Evolutionary conservation across 1,284 basidiomycete genomes (phyloP), one percentile per base, ranked within the genome.

Genomic region (Ceraceosorus guamensis): DNA sequence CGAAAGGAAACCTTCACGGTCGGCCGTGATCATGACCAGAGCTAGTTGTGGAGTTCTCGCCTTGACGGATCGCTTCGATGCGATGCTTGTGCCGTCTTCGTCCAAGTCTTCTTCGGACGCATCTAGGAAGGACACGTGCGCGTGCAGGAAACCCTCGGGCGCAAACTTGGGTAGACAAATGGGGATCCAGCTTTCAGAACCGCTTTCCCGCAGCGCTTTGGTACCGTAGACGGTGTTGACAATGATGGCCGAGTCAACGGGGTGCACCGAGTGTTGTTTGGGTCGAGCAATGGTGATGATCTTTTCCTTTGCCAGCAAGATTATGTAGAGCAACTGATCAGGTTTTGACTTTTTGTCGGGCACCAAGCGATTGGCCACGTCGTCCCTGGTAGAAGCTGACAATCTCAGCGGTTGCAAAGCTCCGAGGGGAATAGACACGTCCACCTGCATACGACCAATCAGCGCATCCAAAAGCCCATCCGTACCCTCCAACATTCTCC

Each of bases 121-220:
- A 30, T 78, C 78, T 18, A 86, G 76, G 75, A 88, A 93, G 39
- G 85, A 85, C 53, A 96, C 84, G 70, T 93, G 96, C 14, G 89
- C 88, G 76, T 98, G 91, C 16, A 95, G 85, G 76, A 97, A 97
- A 0, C 87, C 88, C 1, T 85, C 80, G 0, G 90, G 81, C 66
- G 96, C 92, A 79, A 90, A 96, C 73, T 91, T 91, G 0, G 95
- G 93, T 8, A 99, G 82, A 73, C 93, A 98, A 50, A 99, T 83
- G 0, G 95, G 95, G 2, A 97, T 82, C 89, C 91, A 98, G 4
- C 87, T 87, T 18, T 91, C 86, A 5, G 87, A 81, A 3, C 67
- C 65, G 0, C 55, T 52, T 18, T 53, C 55, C 1, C 59, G 53
- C 81, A 60, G 85, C 81, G 78, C 86, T 7, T 49, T 47, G 43